Conservation (phyloP, 257 asterid species). For the Ligustrum vulgare region DNA sequence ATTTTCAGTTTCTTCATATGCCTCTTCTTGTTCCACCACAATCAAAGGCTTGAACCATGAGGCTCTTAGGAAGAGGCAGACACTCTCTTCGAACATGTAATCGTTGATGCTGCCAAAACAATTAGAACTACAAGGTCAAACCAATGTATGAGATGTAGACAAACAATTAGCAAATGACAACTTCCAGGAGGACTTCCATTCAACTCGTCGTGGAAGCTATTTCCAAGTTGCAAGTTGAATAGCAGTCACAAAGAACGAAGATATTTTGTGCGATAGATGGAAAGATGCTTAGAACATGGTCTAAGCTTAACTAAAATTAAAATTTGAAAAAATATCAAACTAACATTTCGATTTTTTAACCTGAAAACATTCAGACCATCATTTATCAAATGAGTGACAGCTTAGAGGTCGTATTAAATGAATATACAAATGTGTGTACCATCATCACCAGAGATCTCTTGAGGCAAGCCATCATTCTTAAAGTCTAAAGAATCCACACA, state of each 20-base stretch:
- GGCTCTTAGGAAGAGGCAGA: constrained; percentile 90
- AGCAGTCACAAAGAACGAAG: background rate
- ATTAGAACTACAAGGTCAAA: background rate
- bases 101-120: constrained; percentile 66
- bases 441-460: constrained; percentile 46
- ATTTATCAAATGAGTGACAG: background rate
- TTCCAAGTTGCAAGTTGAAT: background rate
- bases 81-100: constrained; percentile 89
- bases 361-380: background rate
- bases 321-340: background rate
- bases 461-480: constrained; percentile 32
- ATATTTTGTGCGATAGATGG: background rate
- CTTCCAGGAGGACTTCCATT: background rate
- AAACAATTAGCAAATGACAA: background rate
- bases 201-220: background rate
- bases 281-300: background rate
- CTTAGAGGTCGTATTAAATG: background rate
- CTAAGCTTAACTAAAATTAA: constrained; percentile 8
- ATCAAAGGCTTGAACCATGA: constrained; percentile 76
- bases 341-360: background rate
- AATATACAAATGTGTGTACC: constrained; percentile 33
- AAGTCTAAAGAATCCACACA: constrained; percentile 24
- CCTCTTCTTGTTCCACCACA: constrained; percentile 62
- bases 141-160: background rate
- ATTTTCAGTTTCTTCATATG: constrained; percentile 48